Evolutionary conservation across 345 rosid species (phyloP).

Genomic region (Salix caprea): DNA sequence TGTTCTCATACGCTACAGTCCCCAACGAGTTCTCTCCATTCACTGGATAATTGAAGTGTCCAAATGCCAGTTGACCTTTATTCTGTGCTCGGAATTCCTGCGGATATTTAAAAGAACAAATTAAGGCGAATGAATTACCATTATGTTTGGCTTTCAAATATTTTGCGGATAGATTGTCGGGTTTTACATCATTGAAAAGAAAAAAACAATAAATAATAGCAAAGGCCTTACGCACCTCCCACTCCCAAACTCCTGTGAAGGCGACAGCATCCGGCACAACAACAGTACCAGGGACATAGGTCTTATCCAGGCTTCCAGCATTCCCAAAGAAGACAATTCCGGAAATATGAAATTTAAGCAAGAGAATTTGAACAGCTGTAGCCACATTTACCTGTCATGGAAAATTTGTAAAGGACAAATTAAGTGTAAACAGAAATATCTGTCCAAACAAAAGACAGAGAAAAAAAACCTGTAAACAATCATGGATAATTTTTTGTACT

Average conservation of each 20-base stretch:
- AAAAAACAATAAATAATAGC: too few relatives aligned
- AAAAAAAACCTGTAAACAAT: too few relatives aligned
- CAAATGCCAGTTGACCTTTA: neutral
- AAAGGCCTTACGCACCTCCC: neutral
- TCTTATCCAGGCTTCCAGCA: neutral
- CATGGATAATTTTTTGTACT: too few relatives aligned
- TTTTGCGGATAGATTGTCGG: too few relatives aligned
- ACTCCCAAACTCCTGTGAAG: neutral
- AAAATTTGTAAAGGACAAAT: too few relatives aligned
- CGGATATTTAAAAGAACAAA: too few relatives aligned
- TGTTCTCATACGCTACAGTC: neutral
- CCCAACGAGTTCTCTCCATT: slow-evolving; percentile 3
- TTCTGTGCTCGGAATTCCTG: neutral
- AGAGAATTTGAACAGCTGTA: neutral
- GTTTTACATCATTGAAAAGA: too few relatives aligned
- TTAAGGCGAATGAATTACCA: too few relatives aligned
- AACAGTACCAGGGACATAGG: neutral
- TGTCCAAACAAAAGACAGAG: too few relatives aligned
- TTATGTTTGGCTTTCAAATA: too few relatives aligned
- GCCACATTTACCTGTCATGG: neutral
- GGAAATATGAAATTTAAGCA: neutral
- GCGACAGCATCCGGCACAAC: neutral
- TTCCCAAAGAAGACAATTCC: neutral
- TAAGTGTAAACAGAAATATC: too few relatives aligned
- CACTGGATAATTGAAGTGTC: neutral